Evolutionary conservation across 1,139 yeast genomes (phyloP).

Genomic region (Geotrichum candidum): DNA sequence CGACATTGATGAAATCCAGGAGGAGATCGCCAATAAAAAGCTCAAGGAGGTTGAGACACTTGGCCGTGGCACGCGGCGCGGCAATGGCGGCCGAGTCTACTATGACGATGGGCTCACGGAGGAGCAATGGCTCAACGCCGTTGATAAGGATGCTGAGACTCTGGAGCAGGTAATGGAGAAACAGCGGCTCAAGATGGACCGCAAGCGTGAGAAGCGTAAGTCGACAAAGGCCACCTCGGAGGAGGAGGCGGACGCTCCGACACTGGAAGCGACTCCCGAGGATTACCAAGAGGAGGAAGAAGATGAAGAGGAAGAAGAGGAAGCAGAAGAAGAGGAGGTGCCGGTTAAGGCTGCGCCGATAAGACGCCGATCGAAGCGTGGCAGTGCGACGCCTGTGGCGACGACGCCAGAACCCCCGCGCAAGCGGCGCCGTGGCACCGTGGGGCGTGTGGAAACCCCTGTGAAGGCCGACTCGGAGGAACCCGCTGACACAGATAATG

Average conservation of each 20-base stretch:
- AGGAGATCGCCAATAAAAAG: conserved; percentile 29
- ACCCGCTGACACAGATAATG: neutral
- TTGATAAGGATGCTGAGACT: conserved; percentile 60
- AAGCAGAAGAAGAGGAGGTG: conserved; percentile 3
- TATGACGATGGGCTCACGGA: conserved; percentile 94
- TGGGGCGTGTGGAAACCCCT: neutral
- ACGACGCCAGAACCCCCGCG: neutral
- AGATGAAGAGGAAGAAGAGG: neutral
- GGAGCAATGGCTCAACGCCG: conserved; percentile 82
- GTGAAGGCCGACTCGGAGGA: neutral
- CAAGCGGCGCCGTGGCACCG: neutral
- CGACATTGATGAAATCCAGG: conserved; percentile 55
- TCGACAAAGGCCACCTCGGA: conserved; percentile 34
- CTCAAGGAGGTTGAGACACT: conserved; percentile 38
- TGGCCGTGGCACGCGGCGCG: conserved; percentile 57
- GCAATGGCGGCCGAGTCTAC: conserved; percentile 53
- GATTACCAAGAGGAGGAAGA: conserved; percentile 2
- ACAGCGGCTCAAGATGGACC: conserved; percentile 44
- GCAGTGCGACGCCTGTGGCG: neutral
- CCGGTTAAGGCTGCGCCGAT: neutral
- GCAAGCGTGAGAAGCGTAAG: conserved; percentile 29
- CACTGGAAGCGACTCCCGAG: neutral
- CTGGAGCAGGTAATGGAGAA: conserved; percentile 65
- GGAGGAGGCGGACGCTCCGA: conserved; percentile 31
- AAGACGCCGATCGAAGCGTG: neutral